Evolutionary conservation across 257 asterid species (phyloP), one percentile per base, ranked within the genome.

Genomic region (Striga asiatica): DNA sequence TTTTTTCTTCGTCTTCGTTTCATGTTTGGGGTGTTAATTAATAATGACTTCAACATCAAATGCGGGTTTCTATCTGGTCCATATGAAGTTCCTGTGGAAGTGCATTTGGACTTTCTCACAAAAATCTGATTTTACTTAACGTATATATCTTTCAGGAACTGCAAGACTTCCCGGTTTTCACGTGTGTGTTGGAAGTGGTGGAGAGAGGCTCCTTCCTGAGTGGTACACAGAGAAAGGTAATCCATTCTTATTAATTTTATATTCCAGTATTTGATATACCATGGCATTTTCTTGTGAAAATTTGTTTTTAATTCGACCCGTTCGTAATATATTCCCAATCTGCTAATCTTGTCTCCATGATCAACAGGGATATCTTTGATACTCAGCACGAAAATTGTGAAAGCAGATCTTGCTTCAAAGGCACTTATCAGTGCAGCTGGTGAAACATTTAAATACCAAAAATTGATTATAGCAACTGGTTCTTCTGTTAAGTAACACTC

Each of bases 171-270:
- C 94, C 50, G 72, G 84, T 29, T 87, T 87, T 68, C 94, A 87
- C 69, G 81, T 92, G 58, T 83, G 96, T 64, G 94, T 83, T 11
- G 96, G 96, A 41, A 29, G 81, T 47, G 79, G 79, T 39, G 94
- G 81, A 67, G 94, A 83, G 66, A 87, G 81, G 62, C 62, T 83
- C 71, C 45, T 81, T 18, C 80, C 87, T 5, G 80, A 79, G 50
- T 84, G 96, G 94, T 87, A 87, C 63, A 78, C 78, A 57, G 96
- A 87, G 61, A 74, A 84, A 47, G 94, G 96, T 87, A 76, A 72
- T 52, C 27, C 46, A 31, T n/a, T 47, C 4, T 32, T 67, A 17
- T 35, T 10, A 0, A 35, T 35, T 11, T 8, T 35, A 35, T 35
- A 1, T 1, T 35, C 2, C 9, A 35, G 4, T 14, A 35, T 35